These are phyloP conservation scores for Fusarium nelsonii DNA, from an alignment of 2,329 filamentous ascomycete genomes.

Conservation along the genomic window DNA sequence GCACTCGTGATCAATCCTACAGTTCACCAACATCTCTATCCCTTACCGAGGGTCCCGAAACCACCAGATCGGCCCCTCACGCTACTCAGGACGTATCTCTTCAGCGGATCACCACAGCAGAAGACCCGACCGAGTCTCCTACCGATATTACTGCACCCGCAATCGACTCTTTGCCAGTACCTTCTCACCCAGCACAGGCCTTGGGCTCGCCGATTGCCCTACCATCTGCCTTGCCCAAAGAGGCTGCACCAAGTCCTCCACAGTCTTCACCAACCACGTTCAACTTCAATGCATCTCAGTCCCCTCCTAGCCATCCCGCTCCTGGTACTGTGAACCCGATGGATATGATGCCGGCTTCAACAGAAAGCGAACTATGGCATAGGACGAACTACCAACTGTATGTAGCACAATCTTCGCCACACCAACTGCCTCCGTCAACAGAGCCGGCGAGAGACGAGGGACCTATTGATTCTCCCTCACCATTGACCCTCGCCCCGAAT, in stretches of 20 bases:
- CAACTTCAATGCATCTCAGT: constrained; percentile 47
- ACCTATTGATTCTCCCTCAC: constrained; percentile 46
- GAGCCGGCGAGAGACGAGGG: constrained; percentile 30
- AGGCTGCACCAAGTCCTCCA: constrained; percentile 44
- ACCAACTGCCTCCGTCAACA: constrained; percentile 26
- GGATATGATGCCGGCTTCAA: constrained; percentile 63
- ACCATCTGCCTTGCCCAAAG: constrained; percentile 29
- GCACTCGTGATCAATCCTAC: constrained; percentile 49
- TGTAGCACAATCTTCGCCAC: constrained; percentile 47
- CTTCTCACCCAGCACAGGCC: constrained; percentile 23
- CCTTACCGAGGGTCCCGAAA: constrained; percentile 36
- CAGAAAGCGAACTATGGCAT: constrained; percentile 55
- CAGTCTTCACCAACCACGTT: constrained; percentile 44
- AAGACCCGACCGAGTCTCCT: constrained; percentile 50
- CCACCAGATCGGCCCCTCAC: constrained; percentile 5
- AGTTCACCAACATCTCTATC: constrained; percentile 45
- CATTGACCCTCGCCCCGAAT: constrained; percentile 42
- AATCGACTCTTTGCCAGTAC: constrained; percentile 29
- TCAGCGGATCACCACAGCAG: constrained; percentile 43
- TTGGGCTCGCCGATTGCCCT: constrained; percentile 45
- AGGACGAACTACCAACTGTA: constrained; percentile 54
- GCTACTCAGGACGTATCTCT: constrained; percentile 35
- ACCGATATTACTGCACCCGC: constrained; percentile 46
- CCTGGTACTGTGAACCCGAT: constrained; percentile 66
- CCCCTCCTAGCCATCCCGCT: constrained; percentile 52